These are phyloP conservation scores for Immersiporthe knoxdaviesiana DNA, from an alignment of 2,329 filamentous ascomycete genomes.

Conservation along the genomic window DNA sequence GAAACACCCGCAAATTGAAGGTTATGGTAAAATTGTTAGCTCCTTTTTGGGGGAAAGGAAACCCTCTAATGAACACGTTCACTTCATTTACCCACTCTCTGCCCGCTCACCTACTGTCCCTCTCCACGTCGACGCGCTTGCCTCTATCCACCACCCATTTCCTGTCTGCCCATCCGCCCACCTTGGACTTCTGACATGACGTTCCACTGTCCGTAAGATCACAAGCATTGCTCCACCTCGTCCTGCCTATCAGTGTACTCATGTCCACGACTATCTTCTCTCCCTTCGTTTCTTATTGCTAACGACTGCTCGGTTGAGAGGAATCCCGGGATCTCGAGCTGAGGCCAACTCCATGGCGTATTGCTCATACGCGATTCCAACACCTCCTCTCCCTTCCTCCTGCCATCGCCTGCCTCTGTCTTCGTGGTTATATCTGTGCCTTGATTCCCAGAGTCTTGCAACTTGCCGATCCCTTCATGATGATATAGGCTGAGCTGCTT, in stretches of 20 bases:
- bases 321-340: neutral
- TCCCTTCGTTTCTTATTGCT: neutral
- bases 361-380: neutral
- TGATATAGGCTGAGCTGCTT: neutral
- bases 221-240: neutral
- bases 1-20: slow-evolving; percentile 18
- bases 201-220: slow-evolving; percentile 7
- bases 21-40: slow-evolving; percentile 23
- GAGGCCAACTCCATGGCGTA: neutral
- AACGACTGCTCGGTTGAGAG: neutral
- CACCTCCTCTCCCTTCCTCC: neutral
- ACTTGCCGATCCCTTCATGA: neutral
- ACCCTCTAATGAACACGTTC: slow-evolving; percentile 30
- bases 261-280: neutral
- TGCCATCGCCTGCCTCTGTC: no score
- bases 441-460: neutral
- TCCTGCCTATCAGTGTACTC: neutral
- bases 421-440: neutral
- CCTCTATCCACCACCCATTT: slow-evolving; percentile 1
- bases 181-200: slow-evolving; percentile 11
- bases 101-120: slow-evolving; percentile 14
- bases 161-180: slow-evolving; percentile 8
- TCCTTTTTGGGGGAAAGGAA: slow-evolving; percentile 17
- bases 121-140: slow-evolving; percentile 9
- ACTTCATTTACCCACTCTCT: slow-evolving; percentile 23